Evolutionary conservation across 495 filamentous ascomycete genomes (phyloP), one percentile per base, ranked within the genome.

Genomic region (Cercophora samala): DNA sequence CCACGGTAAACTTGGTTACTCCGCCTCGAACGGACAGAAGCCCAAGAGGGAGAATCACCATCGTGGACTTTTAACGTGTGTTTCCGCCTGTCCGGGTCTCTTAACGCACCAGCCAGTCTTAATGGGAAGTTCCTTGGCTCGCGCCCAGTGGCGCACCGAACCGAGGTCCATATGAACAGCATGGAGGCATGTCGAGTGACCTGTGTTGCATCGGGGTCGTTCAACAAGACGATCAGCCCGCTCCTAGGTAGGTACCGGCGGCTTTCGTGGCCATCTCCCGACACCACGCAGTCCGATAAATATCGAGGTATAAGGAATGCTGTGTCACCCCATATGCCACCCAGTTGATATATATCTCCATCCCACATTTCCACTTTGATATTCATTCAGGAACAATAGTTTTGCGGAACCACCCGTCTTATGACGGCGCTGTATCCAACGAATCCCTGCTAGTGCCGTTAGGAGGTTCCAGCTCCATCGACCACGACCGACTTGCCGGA

Each of bases 101-200:
- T 9, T 2, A 9, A 46, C 2, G 8, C 37, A 17, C 37, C 37
- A 46, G 3, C 37, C 37, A 46, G 37, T 46, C 8, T 29, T 5
- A 29, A 17, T 13, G 37, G 37, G 37, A 46, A 46, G 58, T 25
- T 25, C 17, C 22, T 29, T 29, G 58, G 25, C 25, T 60, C 58
- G 23, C 58, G 25, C 24, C 25, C 22, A 60, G 58, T 29, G 58
- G 58, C 58, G 22, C 23, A 8, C 58, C 58, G 24, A 60, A 24
- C 58, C 58, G 58, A 60, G 58, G 58, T 46, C 37, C 25, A 60
- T 25, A 11, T 60, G 25, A 24, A 60, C 0, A 56, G 37, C 37
- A 46, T 46, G 37, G 37, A 46, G 13, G 37, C 37, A 46, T 46
- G 37, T 46, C 37, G 37, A 46, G 37, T 46, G 37, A 13, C 37